These are phyloP conservation scores for Colletotrichum sp. DNA, from an alignment of 2,329 filamentous ascomycete species.

Conservation along the genomic window DNA sequence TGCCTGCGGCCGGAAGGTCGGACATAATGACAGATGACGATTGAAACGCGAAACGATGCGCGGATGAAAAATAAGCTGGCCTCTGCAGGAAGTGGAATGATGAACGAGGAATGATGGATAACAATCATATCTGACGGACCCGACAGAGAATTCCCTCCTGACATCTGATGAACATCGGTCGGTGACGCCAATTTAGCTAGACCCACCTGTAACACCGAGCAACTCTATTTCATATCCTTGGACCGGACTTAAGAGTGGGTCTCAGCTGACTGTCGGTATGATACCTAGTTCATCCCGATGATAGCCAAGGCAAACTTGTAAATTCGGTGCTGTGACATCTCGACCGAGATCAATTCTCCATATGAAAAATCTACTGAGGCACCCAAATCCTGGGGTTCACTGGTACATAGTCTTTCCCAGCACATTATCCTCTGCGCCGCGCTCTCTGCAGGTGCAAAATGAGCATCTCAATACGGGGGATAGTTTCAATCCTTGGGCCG, in stretches of 20 bases:
- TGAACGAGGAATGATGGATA: not conserved
- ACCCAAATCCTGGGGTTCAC: accelerated
- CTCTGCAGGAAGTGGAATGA: not conserved
- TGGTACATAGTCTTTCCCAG: accelerated
- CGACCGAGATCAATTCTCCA: not conserved
- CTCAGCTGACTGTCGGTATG: not conserved
- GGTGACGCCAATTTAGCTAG: not conserved
- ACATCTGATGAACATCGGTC: not conserved
- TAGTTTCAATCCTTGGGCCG: not conserved
- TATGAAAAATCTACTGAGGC: not conserved
- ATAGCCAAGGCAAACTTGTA: not conserved
- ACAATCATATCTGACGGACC: not conserved
- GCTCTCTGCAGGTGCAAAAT: accelerated
- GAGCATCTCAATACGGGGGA: not conserved
- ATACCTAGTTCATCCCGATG: not conserved
- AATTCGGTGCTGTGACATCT: not conserved
- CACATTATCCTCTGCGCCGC: accelerated
- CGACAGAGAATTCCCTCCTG: not conserved
- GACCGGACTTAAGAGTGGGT: not conserved
- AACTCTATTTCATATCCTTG: not conserved
- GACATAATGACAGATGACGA: not conserved
- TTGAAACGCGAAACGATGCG: not conserved
- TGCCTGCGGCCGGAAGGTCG: too few species aligned
- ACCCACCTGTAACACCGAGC: not conserved
- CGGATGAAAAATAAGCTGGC: not conserved